Evolutionary conservation across 768 basidiomycete species (phyloP).

Genomic region (Boletus tylopilopsis): DNA sequence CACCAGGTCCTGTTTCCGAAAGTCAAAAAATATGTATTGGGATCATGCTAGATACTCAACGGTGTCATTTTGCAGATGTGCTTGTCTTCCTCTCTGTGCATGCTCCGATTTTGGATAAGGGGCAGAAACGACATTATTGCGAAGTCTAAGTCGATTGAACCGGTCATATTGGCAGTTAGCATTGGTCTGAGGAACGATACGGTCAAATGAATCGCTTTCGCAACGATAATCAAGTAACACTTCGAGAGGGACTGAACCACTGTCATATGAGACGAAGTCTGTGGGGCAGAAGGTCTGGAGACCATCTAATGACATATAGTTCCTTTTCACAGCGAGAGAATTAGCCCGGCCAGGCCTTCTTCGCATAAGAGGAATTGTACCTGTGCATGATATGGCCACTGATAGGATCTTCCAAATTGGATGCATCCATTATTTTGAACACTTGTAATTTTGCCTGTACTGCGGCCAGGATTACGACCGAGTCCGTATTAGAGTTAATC

Average conservation of each 20-base stretch:
- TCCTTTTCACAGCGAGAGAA: slow-evolving; percentile 42
- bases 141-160: slow-evolving; percentile 86
- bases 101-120: slow-evolving; percentile 39
- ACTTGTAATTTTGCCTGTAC: slow-evolving; percentile 76
- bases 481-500: slow-evolving; percentile 35
- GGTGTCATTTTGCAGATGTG: slow-evolving; percentile 62
- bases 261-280: slow-evolving; percentile 35
- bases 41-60: slow-evolving; percentile 35
- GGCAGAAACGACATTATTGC: slow-evolving; percentile 61
- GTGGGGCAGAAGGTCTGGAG: slow-evolving; percentile 86
- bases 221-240: slow-evolving; percentile 82
- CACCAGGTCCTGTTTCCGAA: slow-evolving; percentile 63
- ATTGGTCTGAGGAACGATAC: slow-evolving; percentile 85
- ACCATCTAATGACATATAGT: slow-evolving; percentile 71
- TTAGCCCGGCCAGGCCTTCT: not conserved
- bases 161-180: slow-evolving; percentile 88
- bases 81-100: slow-evolving; percentile 21
- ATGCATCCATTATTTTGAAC: slow-evolving; percentile 76
- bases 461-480: slow-evolving; percentile 71
- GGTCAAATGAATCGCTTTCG: slow-evolving; percentile 80
- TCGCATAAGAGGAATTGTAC: slow-evolving; percentile 36
- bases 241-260: slow-evolving; percentile 79
- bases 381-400: slow-evolving; percentile 84
- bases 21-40: slow-evolving; percentile 8
- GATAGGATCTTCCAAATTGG: slow-evolving; percentile 76